Evolutionary conservation across 768 basidiomycete genomes (phyloP).

Genomic region (Mycena amicta): DNA sequence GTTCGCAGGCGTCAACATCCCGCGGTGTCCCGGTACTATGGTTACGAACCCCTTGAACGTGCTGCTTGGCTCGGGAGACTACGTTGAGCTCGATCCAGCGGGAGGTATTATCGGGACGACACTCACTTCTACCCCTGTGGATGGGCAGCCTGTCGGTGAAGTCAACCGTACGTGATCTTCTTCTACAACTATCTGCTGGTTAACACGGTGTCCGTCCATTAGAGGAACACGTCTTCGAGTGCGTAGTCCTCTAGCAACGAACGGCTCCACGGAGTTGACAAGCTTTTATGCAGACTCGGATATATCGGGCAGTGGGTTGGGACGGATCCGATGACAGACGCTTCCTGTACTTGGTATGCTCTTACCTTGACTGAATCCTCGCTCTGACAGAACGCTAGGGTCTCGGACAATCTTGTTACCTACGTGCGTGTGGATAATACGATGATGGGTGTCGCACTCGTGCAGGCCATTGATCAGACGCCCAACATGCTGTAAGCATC

Average conservation of each 20-base stretch:
- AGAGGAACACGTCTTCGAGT: constrained; percentile 22
- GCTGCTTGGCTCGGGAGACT: too few relatives aligned
- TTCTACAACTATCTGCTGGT: background rate
- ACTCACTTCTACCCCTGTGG: background rate
- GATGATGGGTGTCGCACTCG: constrained; percentile 5
- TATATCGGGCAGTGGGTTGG: constrained; percentile 10
- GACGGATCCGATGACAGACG: background rate
- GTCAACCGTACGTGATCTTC: background rate
- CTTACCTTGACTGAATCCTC: background rate
- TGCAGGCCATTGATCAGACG: constrained; percentile 6
- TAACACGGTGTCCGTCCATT: background rate
- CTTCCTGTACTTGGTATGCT: constrained; percentile 7
- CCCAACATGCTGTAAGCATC: background rate
- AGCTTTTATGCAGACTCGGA: constrained; percentile 1
- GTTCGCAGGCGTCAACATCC: too few relatives aligned
- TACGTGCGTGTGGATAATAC: background rate
- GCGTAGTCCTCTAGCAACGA: background rate
- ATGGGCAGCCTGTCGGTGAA: background rate
- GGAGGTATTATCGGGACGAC: too few relatives aligned
- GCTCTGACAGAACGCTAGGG: background rate
- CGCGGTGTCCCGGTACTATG: too few relatives aligned
- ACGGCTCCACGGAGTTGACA: too few relatives aligned
- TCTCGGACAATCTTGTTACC: background rate
- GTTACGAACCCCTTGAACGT: too few relatives aligned
- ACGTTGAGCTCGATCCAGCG: too few relatives aligned